Percentiles rank a stretch among this genome's conserved stretches.
Evolutionary conservation across 805 yeast species (phyloP).

Genomic region (Metschnikowia baotianmanensis): DNA sequence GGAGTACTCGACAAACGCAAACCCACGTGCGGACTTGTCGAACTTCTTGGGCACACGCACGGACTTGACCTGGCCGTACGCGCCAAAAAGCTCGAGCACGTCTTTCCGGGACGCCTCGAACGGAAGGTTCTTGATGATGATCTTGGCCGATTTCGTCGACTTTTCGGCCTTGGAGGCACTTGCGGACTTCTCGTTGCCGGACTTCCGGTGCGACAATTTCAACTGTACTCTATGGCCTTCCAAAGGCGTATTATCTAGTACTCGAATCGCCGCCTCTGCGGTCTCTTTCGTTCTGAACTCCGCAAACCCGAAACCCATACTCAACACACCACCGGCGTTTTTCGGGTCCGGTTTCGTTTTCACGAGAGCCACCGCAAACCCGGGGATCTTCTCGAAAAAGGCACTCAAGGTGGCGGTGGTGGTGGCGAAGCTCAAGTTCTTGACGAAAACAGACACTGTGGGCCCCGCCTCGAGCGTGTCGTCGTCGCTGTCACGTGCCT

Average conservation of each 20-base stretch:
- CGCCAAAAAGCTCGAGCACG: conserved; percentile 85
- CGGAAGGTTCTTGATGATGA: conserved; percentile 94
- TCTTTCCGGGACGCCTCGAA: conserved; percentile 94
- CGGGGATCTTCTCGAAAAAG: conserved; percentile 67
- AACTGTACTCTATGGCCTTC: conserved; percentile 90
- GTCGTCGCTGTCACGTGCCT: conserved; percentile 28
- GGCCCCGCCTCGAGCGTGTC: conserved; percentile 54
- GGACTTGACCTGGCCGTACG: conserved; percentile 92
- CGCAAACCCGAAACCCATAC: conserved; percentile 98
- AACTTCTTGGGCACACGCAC: conserved; percentile 96
- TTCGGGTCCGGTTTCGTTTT: conserved; percentile 88
- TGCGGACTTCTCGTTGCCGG: conserved; percentile 27
- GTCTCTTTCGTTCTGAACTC: conserved; percentile 79
- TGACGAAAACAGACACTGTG: conserved; percentile 84
- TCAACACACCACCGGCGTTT: conserved; percentile 58
- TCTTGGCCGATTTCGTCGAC: conserved; percentile 58
- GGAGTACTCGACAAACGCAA: conserved; percentile 93
- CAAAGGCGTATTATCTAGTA: conserved; percentile 71
- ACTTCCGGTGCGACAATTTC: conserved; percentile 81
- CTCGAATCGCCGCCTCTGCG: conserved; percentile 72
- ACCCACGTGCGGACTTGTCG: conserved; percentile 93
- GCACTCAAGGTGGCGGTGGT: conserved; percentile 53
- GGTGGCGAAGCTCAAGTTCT: conserved; percentile 87
- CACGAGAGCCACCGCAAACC: conserved; percentile 78
- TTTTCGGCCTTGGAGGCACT: conserved; percentile 26